Conservation (phyloP, 495 filamentous ascomycete genomes). For the Schizothecium vesticola region DNA sequence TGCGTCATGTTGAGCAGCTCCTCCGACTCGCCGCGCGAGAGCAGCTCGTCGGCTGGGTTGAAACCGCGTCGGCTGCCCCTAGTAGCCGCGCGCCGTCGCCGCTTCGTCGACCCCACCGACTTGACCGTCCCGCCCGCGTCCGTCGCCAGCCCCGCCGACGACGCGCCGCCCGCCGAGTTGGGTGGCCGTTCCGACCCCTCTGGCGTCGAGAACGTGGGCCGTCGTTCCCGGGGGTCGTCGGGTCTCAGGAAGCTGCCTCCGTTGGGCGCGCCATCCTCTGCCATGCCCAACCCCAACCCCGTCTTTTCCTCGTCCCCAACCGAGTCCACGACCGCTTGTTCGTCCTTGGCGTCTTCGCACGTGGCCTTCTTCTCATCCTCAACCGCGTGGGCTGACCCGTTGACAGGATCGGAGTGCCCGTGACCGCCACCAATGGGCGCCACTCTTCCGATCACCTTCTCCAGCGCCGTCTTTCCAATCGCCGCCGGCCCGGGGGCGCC, state of each 20-base stretch:
- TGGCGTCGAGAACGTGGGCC: constrained; percentile 40
- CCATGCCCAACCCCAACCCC: background rate
- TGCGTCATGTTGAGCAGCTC: constrained; percentile 77
- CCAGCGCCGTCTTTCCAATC: constrained; percentile 11
- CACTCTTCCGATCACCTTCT: constrained; percentile 15
- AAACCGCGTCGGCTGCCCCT: constrained; percentile 69
- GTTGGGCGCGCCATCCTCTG: background rate
- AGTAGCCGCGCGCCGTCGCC: constrained; percentile 69
- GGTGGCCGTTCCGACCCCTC: constrained; percentile 40
- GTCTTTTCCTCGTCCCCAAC: constrained; percentile 37
- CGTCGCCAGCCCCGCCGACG: constrained; percentile 7
- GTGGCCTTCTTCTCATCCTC: constrained; percentile 22
- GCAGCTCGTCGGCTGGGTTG: constrained; percentile 55
- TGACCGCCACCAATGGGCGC: background rate
- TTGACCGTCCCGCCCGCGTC: constrained; percentile 8
- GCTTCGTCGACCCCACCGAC: constrained; percentile 32
- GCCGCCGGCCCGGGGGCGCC: constrained; percentile 26
- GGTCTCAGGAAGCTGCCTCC: constrained; percentile 12
- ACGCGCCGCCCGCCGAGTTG: constrained; percentile 23
- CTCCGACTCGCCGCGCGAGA: constrained; percentile 69
- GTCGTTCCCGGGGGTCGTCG: constrained; percentile 34
- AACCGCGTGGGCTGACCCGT: background rate
- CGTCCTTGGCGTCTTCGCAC: constrained; percentile 3
- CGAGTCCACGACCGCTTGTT: background rate
- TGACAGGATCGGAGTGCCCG: background rate